Base-by-base conservation (phyloP, 805 yeast species). In the Starmerella floris region DNA sequence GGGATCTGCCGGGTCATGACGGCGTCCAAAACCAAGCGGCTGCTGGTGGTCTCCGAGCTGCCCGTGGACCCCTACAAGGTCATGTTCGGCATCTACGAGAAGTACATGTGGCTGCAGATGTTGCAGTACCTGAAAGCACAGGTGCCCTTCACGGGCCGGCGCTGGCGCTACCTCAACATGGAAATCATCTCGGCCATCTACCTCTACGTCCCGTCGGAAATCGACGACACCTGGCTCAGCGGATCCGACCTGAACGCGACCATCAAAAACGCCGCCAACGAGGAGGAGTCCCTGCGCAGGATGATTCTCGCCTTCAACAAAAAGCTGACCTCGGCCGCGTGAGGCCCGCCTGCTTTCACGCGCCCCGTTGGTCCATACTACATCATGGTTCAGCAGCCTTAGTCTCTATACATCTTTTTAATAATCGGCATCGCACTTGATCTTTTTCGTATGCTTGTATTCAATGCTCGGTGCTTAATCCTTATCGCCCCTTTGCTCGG, bases 131-230 rank as follows among this genome's bases (percentile, higher is more conserved):
- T 87, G 46, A 85, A 83, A 58, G 77, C 81, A 48, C 69, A 85
- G 39, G 77, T 85, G 1, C 95, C 96, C 0, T 83, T 79, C 62
- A 87, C 83, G 54, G 95, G 95, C 17, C 76, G 91, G 46, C 85
- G 87, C 60, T 88, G 98, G 98, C 77, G 85, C 52, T 73, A 85
- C 13, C 74, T 77, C 49, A 91, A 88, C 57, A 88, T 91, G 96
- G 95, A 87, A 51, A 66, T 91, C 36, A 82, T 88, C 4, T 83
- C 95, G 0, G 77, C 83, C 46, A 85, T 88, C 2, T 88, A 81
- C 54, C 58, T 91, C 23, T 77, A 84, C 56, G 73, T 83, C 53
- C 73, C 76, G 51, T 65, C 85, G 30, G 74, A 77, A 16, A 60
- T 88, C 37, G 51, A 48, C 25, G 98, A 88, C 57, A 79, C 77